Base-by-base conservation (phyloP, 208 protist species). In the Lotmaria passim region DNA sequence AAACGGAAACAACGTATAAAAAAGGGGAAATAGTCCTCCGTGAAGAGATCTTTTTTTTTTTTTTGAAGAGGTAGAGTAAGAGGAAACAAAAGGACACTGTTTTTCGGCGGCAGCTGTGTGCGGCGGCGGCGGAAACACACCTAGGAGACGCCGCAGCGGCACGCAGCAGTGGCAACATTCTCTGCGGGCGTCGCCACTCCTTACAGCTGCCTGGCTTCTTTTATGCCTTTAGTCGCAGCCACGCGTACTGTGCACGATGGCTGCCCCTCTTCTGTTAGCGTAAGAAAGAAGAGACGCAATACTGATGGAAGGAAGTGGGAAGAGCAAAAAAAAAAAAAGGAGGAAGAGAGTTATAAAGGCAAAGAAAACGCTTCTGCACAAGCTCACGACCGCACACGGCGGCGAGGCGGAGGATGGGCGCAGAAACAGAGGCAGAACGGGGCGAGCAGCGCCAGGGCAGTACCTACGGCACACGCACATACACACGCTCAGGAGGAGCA, bases 201-300 rank as follows among this genome's bases (percentile, higher is more conserved):
- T n/a, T n/a, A n/a, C n/a, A n/a, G n/a, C n/a, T n/a, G n/a, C n/a
- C n/a, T n/a, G n/a, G 10, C n/a, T 50, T 12, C n/a, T 50, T 50
- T 50, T 19, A 38, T 17, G 51, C 51, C 14, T 56, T 33, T 56
- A 59, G 53, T 31, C 17, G 33, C 33, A n/a, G 33, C 33, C 53
- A 26, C 53, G 14, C 53, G 28, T 44, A 59, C 53, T 59, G 30
- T 59, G 53, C 44, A 59, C 34, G 53, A 34, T 26, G 30, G 8
- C 17, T 59, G 24, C 51, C 51, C 24, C 17, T 21, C 5, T 10
- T 47, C 14, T 47, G 5, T 52, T 31, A 24, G 17, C 17, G 30
- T 5, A 52, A 5, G 47, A 5, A 52, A 23, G 24, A 52, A 52
- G 23, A 12, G 19, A 52, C 19, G 7, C 6, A 14, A 23, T 31